Conservation (phyloP, 345 rosid species). For the Capsella bursapastoris region DNA sequence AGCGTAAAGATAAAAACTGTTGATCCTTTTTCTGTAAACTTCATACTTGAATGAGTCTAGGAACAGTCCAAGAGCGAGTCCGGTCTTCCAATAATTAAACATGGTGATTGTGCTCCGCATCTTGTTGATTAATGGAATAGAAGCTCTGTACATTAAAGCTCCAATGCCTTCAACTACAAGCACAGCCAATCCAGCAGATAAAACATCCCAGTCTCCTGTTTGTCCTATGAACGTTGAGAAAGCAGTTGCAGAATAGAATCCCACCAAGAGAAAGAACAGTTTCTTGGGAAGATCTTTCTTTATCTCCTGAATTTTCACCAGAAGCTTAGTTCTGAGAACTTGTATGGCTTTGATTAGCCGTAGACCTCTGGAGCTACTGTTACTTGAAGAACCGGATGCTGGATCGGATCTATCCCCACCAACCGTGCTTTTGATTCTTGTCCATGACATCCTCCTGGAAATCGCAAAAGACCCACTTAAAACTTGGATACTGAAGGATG, state of each 20-base stretch:
- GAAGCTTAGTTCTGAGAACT: conserved; percentile 57
- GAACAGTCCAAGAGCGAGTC: conserved; percentile 90
- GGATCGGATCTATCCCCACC: conserved; percentile 64
- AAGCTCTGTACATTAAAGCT: conserved; percentile 80
- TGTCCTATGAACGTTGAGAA: conserved; percentile 78
- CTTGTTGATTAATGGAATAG: conserved; percentile 57
- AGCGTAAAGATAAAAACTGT: conserved; percentile 32
- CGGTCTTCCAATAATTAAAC: conserved; percentile 92
- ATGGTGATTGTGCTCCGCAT: conserved; percentile 61
- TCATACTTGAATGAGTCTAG: conserved; percentile 91
- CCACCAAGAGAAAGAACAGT: conserved; percentile 81
- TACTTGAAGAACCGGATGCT: conserved; percentile 49
- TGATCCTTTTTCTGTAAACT: conserved; percentile 32
- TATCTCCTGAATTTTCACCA: conserved; percentile 58
- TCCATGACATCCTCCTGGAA: conserved; percentile 65
- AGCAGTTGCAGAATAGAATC: conserved; percentile 81
- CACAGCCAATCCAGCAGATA: conserved; percentile 87
- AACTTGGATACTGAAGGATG: not conserved
- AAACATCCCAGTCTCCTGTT: conserved; percentile 98
- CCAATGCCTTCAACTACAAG: conserved; percentile 84
- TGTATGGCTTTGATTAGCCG: conserved; percentile 66
- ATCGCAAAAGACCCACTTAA: conserved; percentile 29
- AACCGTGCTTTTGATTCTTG: conserved; percentile 52
- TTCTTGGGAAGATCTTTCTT: conserved; percentile 74
- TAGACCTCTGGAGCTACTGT: conserved; percentile 53